These are phyloP conservation scores for Austropuccinia psidii DNA, from an alignment of 1,284 basidiomycete genomes.

Conservation along the genomic window DNA sequence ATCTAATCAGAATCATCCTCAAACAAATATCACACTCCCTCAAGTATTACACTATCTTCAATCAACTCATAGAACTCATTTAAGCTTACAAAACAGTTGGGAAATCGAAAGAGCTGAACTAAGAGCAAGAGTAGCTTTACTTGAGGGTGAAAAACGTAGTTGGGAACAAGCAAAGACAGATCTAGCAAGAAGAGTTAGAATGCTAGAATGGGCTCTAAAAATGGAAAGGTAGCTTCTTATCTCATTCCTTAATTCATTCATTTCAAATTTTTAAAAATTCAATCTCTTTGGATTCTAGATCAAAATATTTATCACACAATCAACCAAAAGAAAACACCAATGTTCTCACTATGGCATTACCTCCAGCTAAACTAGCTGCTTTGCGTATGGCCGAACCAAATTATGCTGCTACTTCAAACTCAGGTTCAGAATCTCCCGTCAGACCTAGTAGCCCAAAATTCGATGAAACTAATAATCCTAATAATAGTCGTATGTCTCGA, in stretches of 20 bases:
- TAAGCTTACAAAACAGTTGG: conserved; percentile 98
- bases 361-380: conserved; percentile 46
- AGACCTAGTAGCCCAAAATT: conserved; percentile 26
- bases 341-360: conserved; percentile 40
- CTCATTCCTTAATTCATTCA: neutral
- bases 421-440: conserved; percentile 13
- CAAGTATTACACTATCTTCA: conserved; percentile 95
- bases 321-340: conserved; percentile 36
- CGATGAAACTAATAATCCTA: conserved; percentile 2
- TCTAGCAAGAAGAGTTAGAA: conserved; percentile 90
- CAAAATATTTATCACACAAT: conserved; percentile 39
- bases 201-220: conserved; percentile 80
- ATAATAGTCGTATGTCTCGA: neutral
- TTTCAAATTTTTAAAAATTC: neutral
- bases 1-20: conserved; percentile 19
- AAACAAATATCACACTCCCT: conserved; percentile 73
- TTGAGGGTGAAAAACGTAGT: conserved; percentile 90
- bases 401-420: neutral
- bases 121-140: conserved; percentile 94
- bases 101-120: conserved; percentile 99
- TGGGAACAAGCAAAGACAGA: conserved; percentile 96
- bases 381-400: conserved; percentile 47
- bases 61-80: conserved; percentile 85
- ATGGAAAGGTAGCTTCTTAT: conserved; percentile 70
- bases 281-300: conserved; percentile 19